Base-by-base conservation (phyloP, 768 basidiomycete species). In the Agrocybe chaxingu region DNA sequence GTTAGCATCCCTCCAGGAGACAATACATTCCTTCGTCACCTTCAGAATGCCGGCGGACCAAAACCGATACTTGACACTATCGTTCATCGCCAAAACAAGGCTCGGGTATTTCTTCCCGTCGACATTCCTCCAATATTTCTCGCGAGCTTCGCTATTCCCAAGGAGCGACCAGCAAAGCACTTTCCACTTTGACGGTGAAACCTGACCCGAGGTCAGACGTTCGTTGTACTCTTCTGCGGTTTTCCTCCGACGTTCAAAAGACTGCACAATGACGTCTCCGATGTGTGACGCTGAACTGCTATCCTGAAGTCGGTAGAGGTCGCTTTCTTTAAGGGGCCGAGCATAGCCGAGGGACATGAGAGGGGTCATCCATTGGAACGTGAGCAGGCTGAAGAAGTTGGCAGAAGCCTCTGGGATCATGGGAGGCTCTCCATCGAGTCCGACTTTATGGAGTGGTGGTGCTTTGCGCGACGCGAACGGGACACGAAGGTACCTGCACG, bases 261-360 rank as follows among this genome's bases (percentile, higher is more conserved):
- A 87, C 1, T 65, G 66, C 24, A 78, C 71, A 38, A 96, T 87
- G 32, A 74, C 70, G 1, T 80, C 70, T 2, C 88, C 86, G 32
- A 92, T 79, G 11, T 69, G 60, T 1, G 72, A 75, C 0, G 92
- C 79, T 2, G 80, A 73, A 16, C 84, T 79, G n/a, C 78, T 65
- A 34, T 84, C 78, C 50, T 83, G 83, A 24, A 95, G 79, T 65
- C 82, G 87, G 75, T 85, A 94, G 5, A 96, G 73, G 66, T 96
- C 92, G 0, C 85, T 67, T 0, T 84, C 84, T 60, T 92, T 85
- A 1, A 96, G 75, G 0, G 92, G 89, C 8, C 92, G 79, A 8
- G 82, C 77, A 61, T 92, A 92, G 3, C 93, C 92, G 7, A 92
- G 71, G 8, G 72, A 65, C 55, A 95, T 75, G 13, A 94, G 67